These are phyloP conservation scores for Lotus japonicus DNA, from an alignment of 306 rosid genomes.

Conservation along the genomic window DNA sequence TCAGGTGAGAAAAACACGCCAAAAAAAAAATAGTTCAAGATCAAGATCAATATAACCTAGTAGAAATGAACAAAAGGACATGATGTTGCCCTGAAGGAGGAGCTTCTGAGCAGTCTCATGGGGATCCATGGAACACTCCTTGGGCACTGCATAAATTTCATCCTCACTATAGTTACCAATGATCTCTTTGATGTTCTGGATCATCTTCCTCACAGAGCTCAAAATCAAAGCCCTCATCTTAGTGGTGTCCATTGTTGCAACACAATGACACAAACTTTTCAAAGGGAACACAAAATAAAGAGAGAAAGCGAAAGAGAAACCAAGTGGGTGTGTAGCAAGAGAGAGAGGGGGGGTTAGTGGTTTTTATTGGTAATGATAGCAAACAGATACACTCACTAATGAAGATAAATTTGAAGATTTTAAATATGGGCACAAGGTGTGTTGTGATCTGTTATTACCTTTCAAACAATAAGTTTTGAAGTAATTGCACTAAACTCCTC, in stretches of 20 bases:
- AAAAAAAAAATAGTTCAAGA: slow-evolving; percentile 14
- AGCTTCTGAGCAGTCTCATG: slow-evolving; percentile 89
- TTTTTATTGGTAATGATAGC: no score
- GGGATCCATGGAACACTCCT: slow-evolving; percentile 98
- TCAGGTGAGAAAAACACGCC: slow-evolving; percentile 21
- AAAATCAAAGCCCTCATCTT: slow-evolving; percentile 90
- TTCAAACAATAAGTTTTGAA: no score
- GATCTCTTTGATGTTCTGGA: slow-evolving; percentile 86
- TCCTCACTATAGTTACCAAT: slow-evolving; percentile 74
- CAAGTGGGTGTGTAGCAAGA: not conserved
- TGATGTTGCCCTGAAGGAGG: slow-evolving; percentile 66
- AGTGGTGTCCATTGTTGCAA: slow-evolving; percentile 52
- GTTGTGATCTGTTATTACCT: no score
- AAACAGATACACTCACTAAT: no score
- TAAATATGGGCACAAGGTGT: no score
- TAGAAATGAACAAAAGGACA: not conserved
- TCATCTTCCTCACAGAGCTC: slow-evolving; percentile 50
- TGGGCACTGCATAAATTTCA: slow-evolving; percentile 94
- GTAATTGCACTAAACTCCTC: no score
- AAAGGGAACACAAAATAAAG: not conserved
- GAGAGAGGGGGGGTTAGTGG: no score
- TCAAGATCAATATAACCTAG: slow-evolving; percentile 19
- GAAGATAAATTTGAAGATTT: no score
- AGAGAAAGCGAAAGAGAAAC: not conserved
- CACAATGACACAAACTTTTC: slow-evolving; percentile 20